phyloP scores from a whole-genome alignment of 2,329 filamentous ascomycete genomes.

The Pyricularia sp. region DNA sequence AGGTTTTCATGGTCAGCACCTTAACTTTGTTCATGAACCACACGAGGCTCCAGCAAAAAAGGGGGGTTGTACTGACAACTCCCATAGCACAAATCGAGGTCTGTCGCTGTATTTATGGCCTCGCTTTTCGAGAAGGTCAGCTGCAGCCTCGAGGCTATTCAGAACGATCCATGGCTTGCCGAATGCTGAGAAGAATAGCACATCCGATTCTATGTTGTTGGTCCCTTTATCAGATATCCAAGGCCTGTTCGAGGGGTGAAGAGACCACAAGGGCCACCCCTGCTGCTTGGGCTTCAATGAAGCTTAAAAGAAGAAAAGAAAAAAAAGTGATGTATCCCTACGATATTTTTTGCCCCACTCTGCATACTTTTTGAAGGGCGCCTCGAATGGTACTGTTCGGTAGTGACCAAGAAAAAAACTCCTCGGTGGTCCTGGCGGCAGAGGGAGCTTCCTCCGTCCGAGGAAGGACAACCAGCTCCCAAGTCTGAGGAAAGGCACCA shows the following conservation, averaged over 20 bases:
- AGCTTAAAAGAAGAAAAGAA: not conserved
- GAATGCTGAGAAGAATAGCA: slow-evolving; percentile 20
- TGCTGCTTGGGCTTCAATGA: not conserved
- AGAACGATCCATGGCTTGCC: slow-evolving; percentile 29
- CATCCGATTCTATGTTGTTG: slow-evolving; percentile 12
- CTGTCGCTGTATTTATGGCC: slow-evolving; percentile 34
- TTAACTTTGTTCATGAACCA: not conserved
- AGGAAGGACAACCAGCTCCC: not conserved
- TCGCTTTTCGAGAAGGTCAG: slow-evolving; percentile 33
- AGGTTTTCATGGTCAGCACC: not conserved
- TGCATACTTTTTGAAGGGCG: slow-evolving; percentile 10
- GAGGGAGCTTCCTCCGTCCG: not conserved
- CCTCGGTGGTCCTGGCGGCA: slow-evolving; percentile 11
- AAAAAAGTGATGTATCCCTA: slow-evolving; percentile 1
- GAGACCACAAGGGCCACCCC: not conserved
- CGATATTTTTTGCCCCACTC: slow-evolving; percentile 8
- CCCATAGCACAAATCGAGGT: slow-evolving; percentile 32
- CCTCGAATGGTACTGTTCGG: slow-evolving; percentile 8
- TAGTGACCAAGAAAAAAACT: slow-evolving; percentile 28
- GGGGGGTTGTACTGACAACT: slow-evolving; percentile 13
- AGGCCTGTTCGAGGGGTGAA: not conserved
- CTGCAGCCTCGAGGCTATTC: slow-evolving; percentile 30
- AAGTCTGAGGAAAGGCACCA: not conserved
- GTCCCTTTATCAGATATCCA: not conserved
- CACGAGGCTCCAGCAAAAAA: not conserved